Evolutionary conservation across 169 alveolate species (phyloP).

Genomic region (Toxoplasma gondii): DNA sequence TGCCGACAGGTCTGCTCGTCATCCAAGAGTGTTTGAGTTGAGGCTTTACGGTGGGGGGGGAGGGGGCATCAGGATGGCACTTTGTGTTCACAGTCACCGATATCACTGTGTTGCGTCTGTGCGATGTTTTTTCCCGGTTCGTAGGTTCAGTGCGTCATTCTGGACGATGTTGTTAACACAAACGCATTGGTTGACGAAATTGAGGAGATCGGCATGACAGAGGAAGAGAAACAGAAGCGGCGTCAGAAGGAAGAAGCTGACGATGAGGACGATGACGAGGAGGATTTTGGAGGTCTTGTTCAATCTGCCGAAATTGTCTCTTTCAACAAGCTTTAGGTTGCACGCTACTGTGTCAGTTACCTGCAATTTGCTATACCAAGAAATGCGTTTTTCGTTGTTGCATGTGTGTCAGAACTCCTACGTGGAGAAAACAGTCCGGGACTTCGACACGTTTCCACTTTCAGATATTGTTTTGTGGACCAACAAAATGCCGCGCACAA

Average conservation of each 20-base stretch:
- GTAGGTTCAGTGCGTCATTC: conserved; percentile 82
- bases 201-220: conserved; percentile 84
- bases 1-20: too few species aligned
- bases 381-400: too few species aligned
- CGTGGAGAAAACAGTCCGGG: too few species aligned
- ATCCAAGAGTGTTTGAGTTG: too few species aligned
- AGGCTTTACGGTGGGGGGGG: too few species aligned
- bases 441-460: too few species aligned
- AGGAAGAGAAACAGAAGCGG: conserved; percentile 77
- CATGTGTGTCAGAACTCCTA: too few species aligned
- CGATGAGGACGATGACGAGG: conserved; percentile 79
- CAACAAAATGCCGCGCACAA: too few species aligned
- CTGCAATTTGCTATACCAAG: neutral
- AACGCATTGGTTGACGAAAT: conserved; percentile 81
- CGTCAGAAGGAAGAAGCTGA: conserved; percentile 70
- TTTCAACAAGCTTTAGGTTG: conserved; percentile 80
- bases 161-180: conserved; percentile 86
- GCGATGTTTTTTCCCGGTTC: neutral
- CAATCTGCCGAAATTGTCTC: conserved; percentile 88
- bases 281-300: conserved; percentile 81
- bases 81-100: too few species aligned
- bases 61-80: too few species aligned
- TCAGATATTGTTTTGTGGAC: too few species aligned
- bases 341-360: neutral
- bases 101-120: neutral